Percentiles rank a stretch among this genome's conserved stretches.
phyloP scores from a whole-genome alignment of 257 asterid species.

The Gentiana straminea region DNA sequence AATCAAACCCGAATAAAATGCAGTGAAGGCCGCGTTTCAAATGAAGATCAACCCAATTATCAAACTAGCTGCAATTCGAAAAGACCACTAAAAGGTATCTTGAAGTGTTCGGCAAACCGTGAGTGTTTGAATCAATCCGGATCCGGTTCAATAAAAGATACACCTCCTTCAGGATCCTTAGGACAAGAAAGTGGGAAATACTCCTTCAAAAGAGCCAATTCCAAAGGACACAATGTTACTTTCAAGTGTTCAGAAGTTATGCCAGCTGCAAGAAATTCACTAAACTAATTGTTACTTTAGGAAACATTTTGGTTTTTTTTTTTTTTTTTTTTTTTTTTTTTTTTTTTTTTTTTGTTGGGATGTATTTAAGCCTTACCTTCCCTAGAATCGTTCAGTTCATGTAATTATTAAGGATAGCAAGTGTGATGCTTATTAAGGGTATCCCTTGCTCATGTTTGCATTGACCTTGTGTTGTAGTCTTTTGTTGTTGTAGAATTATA shows the following conservation, averaged over 20 bases:
- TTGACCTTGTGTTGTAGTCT: too few relatives aligned
- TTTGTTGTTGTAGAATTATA: too few relatives aligned
- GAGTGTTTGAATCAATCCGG: conserved; percentile 6
- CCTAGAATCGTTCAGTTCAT: too few relatives aligned
- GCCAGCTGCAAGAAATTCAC: not conserved
- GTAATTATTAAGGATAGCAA: too few relatives aligned
- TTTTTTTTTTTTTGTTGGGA: too few relatives aligned
- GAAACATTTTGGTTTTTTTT: too few relatives aligned
- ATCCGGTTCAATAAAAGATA: not conserved
- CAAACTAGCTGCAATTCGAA: not conserved
- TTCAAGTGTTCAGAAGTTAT: conserved; percentile 21
- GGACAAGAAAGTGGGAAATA: conserved; percentile 4
- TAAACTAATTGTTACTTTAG: too few relatives aligned
- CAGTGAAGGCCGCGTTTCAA: not conserved
- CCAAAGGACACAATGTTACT: conserved; percentile 59
- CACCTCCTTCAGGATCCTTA: conserved; percentile 10
- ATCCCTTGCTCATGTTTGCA: too few relatives aligned
- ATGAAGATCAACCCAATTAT: conserved; percentile 17
- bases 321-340: too few relatives aligned
- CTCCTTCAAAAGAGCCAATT: conserved; percentile 47
- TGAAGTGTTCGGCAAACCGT: conserved; percentile 35
- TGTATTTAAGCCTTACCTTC: too few relatives aligned
- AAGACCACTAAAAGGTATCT: conserved; percentile 49
- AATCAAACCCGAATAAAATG: conserved; percentile 5
- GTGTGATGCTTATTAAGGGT: too few relatives aligned